Conservation (phyloP, 768 basidiomycete species). For the Rhizopogon salebrosus region DNA sequence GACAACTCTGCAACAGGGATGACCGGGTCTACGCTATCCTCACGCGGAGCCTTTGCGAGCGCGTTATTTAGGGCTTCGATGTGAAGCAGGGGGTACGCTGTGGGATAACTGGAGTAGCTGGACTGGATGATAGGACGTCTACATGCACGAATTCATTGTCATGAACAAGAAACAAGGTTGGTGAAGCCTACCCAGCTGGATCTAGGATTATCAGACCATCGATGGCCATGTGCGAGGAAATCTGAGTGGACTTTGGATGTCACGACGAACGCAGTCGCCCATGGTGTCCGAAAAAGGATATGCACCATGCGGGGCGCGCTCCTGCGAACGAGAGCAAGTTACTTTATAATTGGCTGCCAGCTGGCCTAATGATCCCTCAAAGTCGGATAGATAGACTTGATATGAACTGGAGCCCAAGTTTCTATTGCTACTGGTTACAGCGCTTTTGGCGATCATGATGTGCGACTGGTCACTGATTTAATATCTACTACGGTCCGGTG, state of each 20-base stretch:
- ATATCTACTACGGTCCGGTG: neutral
- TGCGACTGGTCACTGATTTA: neutral
- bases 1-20: constrained; percentile 55
- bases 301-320: no score
- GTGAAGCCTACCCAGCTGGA: constrained; percentile 53
- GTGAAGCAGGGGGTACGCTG: constrained; percentile 79
- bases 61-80: constrained; percentile 82
- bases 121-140: constrained; percentile 85
- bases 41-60: constrained; percentile 47
- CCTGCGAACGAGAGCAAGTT: no score
- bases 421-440: neutral
- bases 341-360: neutral
- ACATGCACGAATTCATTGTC: constrained; percentile 12
- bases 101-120: constrained; percentile 72
- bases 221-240: constrained; percentile 50
- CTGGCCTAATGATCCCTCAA: neutral
- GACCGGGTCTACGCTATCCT: constrained; percentile 66
- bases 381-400: neutral
- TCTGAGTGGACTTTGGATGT: neutral
- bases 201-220: constrained; percentile 82
- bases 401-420: neutral
- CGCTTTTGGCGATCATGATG: neutral
- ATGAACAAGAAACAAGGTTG: constrained; percentile 3
- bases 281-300: neutral
- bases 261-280: neutral